These are phyloP conservation scores for Lasiosphaeria hispida DNA, from an alignment of 495 filamentous ascomycete species.

Conservation along the genomic window DNA sequence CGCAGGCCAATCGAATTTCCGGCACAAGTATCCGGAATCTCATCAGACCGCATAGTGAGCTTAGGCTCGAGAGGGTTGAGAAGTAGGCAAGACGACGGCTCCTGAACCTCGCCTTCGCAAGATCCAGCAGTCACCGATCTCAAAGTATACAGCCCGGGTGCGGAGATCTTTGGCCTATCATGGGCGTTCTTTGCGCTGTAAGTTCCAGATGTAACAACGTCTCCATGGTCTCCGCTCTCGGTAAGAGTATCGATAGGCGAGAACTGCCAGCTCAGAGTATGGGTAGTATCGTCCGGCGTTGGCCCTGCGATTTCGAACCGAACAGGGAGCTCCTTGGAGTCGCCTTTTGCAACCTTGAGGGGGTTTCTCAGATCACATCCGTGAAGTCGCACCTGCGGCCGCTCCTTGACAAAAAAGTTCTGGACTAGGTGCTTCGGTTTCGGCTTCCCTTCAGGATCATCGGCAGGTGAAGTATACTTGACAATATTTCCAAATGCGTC, in stretches of 20 bases:
- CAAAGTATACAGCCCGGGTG: constrained; percentile 82
- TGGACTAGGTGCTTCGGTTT: constrained; percentile 67
- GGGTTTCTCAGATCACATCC: constrained; percentile 76
- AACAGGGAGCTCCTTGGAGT: constrained; percentile 65
- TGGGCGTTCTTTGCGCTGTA: constrained; percentile 50
- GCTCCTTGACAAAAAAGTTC: constrained; percentile 79
- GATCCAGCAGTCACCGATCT: constrained; percentile 72
- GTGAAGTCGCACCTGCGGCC: constrained; percentile 66
- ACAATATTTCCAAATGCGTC: constrained; percentile 87
- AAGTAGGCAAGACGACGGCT: constrained; percentile 86
- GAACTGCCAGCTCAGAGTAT: constrained; percentile 65
- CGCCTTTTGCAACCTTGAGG: constrained; percentile 77
- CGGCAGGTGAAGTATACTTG: constrained; percentile 66
- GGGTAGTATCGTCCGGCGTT: constrained; percentile 51
- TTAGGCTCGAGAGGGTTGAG: constrained; percentile 88
- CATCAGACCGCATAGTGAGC: constrained; percentile 66
- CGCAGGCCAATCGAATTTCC: constrained; percentile 86
- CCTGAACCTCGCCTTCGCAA: constrained; percentile 83
- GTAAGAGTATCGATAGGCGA: constrained; percentile 64
- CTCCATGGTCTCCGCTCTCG: constrained; percentile 61
- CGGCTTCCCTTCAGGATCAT: constrained; percentile 60
- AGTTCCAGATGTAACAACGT: constrained; percentile 50
- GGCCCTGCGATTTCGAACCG: constrained; percentile 61
- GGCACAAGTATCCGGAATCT: constrained; percentile 90
- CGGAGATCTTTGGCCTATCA: constrained; percentile 58